These are phyloP conservation scores for Phoma herbarum DNA, from an alignment of 2,329 filamentous ascomycete genomes.

Conservation along the genomic window DNA sequence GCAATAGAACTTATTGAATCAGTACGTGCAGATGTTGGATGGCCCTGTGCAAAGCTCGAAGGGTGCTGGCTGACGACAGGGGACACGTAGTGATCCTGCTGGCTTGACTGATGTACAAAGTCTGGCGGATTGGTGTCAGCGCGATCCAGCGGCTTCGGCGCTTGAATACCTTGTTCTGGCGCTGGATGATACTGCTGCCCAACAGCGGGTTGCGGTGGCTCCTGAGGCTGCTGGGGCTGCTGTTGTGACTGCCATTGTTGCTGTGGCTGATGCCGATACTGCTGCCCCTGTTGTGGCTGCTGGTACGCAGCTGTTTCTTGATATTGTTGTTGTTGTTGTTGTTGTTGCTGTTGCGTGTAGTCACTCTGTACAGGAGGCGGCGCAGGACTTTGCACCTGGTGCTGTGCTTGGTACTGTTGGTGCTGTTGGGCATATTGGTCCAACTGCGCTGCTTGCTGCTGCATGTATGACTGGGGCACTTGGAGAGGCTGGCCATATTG, in stretches of 20 bases:
- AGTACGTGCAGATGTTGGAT: conserved; percentile 31
- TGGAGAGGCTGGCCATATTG: conserved; percentile 21
- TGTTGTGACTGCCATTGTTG: conserved; percentile 36
- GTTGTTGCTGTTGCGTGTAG: conserved; percentile 25
- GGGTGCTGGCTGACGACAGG: conserved; percentile 42
- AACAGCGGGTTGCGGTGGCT: conserved; percentile 30
- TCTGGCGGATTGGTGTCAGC: conserved; percentile 36
- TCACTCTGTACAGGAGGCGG: conserved; percentile 25
- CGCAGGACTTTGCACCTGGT: conserved; percentile 14
- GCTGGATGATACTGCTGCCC: conserved; percentile 31
- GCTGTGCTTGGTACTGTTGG: conserved; percentile 22
- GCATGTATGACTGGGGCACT: conserved; percentile 25
- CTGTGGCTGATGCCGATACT: conserved; percentile 7
- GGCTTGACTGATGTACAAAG: conserved; percentile 39
- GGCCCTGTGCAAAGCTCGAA: conserved; percentile 34
- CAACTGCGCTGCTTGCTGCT: conserved; percentile 25
- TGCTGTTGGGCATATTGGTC: conserved; percentile 18
- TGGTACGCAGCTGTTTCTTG: conserved; percentile 20
- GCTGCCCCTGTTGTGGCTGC: conserved; percentile 18
- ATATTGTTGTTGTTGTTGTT: conserved; percentile 24
- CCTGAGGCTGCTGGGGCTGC: conserved; percentile 36
- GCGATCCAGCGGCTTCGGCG: conserved; percentile 38
- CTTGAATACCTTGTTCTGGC: conserved; percentile 36
- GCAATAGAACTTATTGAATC: conserved; percentile 47
- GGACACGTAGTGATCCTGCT: conserved; percentile 46